Evolutionary conservation across 768 basidiomycete genomes (phyloP).

Genomic region (Hypsizygus marmoreus): DNA sequence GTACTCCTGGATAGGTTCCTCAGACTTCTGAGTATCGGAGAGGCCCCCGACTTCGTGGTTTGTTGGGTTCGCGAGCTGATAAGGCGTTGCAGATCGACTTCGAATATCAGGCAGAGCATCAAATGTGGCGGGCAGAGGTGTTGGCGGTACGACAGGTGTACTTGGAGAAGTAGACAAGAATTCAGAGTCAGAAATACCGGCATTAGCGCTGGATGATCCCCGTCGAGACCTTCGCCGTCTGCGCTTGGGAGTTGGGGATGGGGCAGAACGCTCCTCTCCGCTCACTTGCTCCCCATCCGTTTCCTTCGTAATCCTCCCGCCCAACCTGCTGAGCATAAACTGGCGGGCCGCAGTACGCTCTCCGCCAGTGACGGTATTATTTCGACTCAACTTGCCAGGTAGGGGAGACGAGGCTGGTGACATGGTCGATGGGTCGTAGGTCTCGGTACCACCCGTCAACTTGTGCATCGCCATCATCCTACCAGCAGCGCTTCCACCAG

Average conservation of each 20-base stretch:
- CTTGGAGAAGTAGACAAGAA: constrained; percentile 52
- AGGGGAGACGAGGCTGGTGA: constrained; percentile 53
- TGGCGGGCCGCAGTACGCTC: constrained; percentile 75
- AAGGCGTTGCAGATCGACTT: constrained; percentile 45
- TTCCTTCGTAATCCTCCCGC: constrained; percentile 58
- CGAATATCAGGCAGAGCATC: constrained; percentile 41
- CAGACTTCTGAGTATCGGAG: constrained; percentile 21
- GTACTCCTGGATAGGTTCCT: constrained; percentile 23
- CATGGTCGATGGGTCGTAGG: constrained; percentile 57
- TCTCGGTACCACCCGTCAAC: constrained; percentile 75
- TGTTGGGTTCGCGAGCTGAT: constrained; percentile 35
- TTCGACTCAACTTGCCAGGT: constrained; percentile 52
- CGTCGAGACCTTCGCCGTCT: constrained; percentile 59
- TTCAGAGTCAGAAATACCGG: constrained; percentile 56
- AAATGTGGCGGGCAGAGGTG: constrained; percentile 48
- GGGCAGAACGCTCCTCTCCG: constrained; percentile 53
- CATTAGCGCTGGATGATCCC: constrained; percentile 43
- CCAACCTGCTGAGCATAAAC: constrained; percentile 64
- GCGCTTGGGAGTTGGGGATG: constrained; percentile 54
- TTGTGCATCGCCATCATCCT: constrained; percentile 81
- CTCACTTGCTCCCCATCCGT: constrained; percentile 64
- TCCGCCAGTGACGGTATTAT: constrained; percentile 82
- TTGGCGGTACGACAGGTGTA: constrained; percentile 59
- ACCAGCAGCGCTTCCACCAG: constrained; percentile 65
- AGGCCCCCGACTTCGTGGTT: constrained; percentile 31